Evolutionary conservation across 345 rosid genomes (phyloP), one percentile per base, ranked within the genome.

Genomic region (Moricandia moricandioides): DNA sequence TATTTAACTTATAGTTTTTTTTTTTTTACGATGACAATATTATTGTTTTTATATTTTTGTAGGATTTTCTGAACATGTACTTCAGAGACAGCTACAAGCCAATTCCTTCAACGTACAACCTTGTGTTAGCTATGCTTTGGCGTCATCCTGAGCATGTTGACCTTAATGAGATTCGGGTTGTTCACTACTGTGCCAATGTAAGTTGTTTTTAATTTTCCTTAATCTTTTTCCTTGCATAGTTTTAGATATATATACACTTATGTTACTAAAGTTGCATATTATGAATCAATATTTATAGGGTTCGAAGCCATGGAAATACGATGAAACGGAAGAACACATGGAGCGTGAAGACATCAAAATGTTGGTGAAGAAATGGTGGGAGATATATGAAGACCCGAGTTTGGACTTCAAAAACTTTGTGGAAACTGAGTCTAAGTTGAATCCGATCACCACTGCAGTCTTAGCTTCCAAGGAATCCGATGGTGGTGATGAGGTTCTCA

Each of bases 321-420:
- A 31, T 31, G 65, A 33, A 14, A 14, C 65, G 10, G 40, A 60
- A 31, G 65, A 33, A 1, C 65, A 60, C 21, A 60, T 60, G 43
- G 65, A 60, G 7, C 65, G 65, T 4, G 65, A 60, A 14, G 43
- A 60, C 65, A 33, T 60, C 3, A 60, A 60, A 14, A 60, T 60
- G 65, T 17, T 60, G 0, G 65, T 60, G 26, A 60, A 60, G 12
- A 60, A 33, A 14, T 60, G 64, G 40, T 60, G 40, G 40, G 64
- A 60, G 21, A 60, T 60, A n/a, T 60, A 60, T 4, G 64, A 60
- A 60, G 64, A 60, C 30, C 83, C 85, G 45, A 82, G 88, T 1
- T 64, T 89, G 58, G 91, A 88, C 56, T 82, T 30, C 64, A 60
- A 60, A 9, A 60, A 60, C 63, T 60, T 45, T 72, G 16, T 64